Evolutionary conservation across 371 early-diverging fungal genomes (phyloP).

Genomic region (Entomophthora muscae): DNA sequence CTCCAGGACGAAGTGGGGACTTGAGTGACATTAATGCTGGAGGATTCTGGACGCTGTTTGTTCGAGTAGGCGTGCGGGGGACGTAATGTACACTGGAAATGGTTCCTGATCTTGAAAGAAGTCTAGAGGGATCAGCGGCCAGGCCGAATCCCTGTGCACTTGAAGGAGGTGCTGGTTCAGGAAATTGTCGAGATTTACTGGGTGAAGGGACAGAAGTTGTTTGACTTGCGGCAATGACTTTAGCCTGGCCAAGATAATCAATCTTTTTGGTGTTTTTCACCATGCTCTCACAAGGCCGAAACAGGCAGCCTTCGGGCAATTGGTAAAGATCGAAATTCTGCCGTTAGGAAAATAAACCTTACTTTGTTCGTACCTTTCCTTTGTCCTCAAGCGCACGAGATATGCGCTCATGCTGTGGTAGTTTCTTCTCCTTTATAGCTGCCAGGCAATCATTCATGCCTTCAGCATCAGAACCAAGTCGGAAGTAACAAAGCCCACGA

Average conservation of each 20-base stretch:
- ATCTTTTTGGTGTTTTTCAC: conserved; percentile 56
- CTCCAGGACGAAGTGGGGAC: background rate
- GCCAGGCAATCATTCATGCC: conserved; percentile 60
- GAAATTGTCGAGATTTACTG: background rate
- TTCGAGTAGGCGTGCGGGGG: background rate
- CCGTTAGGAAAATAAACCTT: background rate
- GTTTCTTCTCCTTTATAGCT: conserved; percentile 44
- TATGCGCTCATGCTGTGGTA: conserved; percentile 52
- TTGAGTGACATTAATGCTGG: background rate
- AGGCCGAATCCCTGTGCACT: background rate
- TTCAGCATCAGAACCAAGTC: conserved; percentile 47
- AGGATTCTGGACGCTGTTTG: background rate
- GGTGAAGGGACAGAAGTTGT: conserved; percentile 14
- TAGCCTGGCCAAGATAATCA: conserved; percentile 58
- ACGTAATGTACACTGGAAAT: background rate
- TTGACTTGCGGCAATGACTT: conserved; percentile 42
- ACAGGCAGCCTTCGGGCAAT: conserved; percentile 58
- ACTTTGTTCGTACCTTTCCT: background rate
- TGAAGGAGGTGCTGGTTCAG: background rate
- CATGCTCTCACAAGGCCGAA: conserved; percentile 66
- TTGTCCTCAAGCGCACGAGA: conserved; percentile 35
- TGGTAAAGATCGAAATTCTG: conserved; percentile 50
- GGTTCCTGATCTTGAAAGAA: background rate
- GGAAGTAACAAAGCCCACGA: conserved; percentile 64
- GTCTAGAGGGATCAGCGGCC: background rate